Evolutionary conservation across 2,329 filamentous ascomycete species (phyloP), one percentile per base, ranked within the genome.

Genomic region (Tolypocladium album): DNA sequence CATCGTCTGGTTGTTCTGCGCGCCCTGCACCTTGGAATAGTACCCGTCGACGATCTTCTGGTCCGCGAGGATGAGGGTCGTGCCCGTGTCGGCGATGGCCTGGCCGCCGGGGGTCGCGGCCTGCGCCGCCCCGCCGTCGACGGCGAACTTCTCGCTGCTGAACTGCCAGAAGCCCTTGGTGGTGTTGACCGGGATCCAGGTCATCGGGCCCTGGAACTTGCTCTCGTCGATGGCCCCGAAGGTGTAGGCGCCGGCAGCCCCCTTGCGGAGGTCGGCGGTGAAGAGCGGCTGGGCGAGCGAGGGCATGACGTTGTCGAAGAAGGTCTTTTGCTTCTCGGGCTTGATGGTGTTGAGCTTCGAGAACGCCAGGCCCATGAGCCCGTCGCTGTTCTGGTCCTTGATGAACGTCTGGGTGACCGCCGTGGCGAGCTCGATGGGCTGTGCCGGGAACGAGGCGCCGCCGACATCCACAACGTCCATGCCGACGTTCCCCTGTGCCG

Each of bases 301-400:
- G n/a, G 71, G 64, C 71, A 82, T 81, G 64, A 88, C 76, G 69
- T 88, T 90, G 67, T 89, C 86, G 69, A 90, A 89, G 72, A 90
- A 91, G 13, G 88, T 90, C 73, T 85, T 86, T 65, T 88, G 85
- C 63, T 78, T 75, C 20, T 78, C 74, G 0, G 87, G 87, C 68
- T 79, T 69, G 61, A 89, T 81, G 1, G 83, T 86, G 70, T 89
- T 90, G 70, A 88, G 78, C 45, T 72, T 78, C 60, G 80, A 82
- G 69, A 88, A 90, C 11, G 82, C 87, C 34, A 90, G 80, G 13
- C 88, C 88, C 34, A 90, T 76, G 6, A 90, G 80, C n/a, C 88
- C 88, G 69, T 88, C 85, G 64, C 80, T 86, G 63, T 78, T 74
- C n/a, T 77, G 78, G 67, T 88, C 84, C 40, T 78, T 59, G 43